A percentile compares a stretch with the other conserved stretches of the same genome.
Evolutionary conservation across 2,329 filamentous ascomycete species (phyloP).

Genomic region (Monosporascus sp.): DNA sequence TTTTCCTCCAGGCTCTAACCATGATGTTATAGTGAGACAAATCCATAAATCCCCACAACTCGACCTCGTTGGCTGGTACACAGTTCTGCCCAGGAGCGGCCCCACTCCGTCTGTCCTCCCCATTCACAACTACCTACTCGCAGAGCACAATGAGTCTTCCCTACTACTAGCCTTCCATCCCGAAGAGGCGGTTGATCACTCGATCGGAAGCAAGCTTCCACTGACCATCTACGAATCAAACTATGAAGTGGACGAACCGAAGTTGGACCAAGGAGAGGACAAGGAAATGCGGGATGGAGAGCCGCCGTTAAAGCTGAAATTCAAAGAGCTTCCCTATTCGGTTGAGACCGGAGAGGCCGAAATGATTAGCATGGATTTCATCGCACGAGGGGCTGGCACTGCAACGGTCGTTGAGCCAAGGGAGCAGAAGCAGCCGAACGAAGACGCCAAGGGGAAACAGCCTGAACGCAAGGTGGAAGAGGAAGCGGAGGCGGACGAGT

Average conservation of each 20-base stretch:
- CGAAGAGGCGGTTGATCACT: conserved; percentile 44
- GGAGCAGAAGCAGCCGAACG: conserved; percentile 36
- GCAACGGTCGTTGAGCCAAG: conserved; percentile 54
- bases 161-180: conserved; percentile 85
- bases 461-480: conserved; percentile 23
- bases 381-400: conserved; percentile 78
- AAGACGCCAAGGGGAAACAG: conserved; percentile 49
- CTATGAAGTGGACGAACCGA: conserved; percentile 62
- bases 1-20: conserved; percentile 6
- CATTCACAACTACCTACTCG: conserved; percentile 72
- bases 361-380: conserved; percentile 95
- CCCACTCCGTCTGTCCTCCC: conserved; percentile 65
- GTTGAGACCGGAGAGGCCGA: conserved; percentile 94
- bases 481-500: conserved; percentile 30
- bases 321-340: conserved; percentile 77
- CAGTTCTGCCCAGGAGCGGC: conserved; percentile 66
- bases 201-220: conserved; percentile 74
- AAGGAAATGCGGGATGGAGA: conserved; percentile 68
- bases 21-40: conserved; percentile 61
- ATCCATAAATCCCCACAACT: conserved; percentile 82
- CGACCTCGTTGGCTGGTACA: conserved; percentile 90
- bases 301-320: conserved; percentile 58
- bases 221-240: conserved; percentile 86
- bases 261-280: conserved; percentile 50
- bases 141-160: conserved; percentile 75